Percentiles rank a stretch among this genome's conserved stretches.
phyloP scores from a whole-genome alignment of 2,329 filamentous ascomycete species.

The Sporothrix brunneoviolacea region DNA sequence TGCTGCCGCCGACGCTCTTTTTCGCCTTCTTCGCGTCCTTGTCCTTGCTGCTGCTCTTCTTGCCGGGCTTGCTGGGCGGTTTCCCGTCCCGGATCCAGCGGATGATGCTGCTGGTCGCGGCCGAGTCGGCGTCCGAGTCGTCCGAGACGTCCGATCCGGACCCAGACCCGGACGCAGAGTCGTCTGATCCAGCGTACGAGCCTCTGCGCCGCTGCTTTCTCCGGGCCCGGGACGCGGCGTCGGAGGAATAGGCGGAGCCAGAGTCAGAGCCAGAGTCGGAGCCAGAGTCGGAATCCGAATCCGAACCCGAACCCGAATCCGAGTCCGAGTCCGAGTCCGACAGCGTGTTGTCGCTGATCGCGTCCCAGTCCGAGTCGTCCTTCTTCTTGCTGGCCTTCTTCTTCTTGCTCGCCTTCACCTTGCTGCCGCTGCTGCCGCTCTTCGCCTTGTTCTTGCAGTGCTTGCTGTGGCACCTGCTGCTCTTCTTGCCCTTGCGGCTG shows the following conservation, averaged over 20 bases:
- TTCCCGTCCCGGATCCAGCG: too few species aligned
- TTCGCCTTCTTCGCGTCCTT: not conserved
- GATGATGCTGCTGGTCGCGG: not conserved
- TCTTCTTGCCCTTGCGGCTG: not conserved
- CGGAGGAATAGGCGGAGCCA: not conserved
- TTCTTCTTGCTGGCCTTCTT: not conserved
- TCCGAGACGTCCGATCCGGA: too few species aligned
- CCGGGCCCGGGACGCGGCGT: too few species aligned
- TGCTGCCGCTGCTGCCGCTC: not conserved
- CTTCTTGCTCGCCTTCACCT: not conserved
- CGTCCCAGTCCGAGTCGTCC: constrained; percentile 22
- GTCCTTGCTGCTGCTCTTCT: not conserved
- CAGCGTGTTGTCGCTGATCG: not conserved
- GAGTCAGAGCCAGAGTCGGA: not conserved
- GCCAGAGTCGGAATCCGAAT: not conserved
- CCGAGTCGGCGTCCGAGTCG: not conserved
- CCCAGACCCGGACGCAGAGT: too few species aligned
- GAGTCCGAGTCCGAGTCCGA: not conserved
- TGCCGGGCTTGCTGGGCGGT: not conserved
- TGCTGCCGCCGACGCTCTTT: too few species aligned
- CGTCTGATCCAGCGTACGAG: too few species aligned
- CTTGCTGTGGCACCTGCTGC: not conserved
- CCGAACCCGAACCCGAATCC: constrained; percentile 1
- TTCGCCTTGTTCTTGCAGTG: not conserved
- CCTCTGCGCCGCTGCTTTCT: too few species aligned